Base-by-base conservation (phyloP, 1,139 yeast genomes). In the Ogataea hybrid region DNA sequence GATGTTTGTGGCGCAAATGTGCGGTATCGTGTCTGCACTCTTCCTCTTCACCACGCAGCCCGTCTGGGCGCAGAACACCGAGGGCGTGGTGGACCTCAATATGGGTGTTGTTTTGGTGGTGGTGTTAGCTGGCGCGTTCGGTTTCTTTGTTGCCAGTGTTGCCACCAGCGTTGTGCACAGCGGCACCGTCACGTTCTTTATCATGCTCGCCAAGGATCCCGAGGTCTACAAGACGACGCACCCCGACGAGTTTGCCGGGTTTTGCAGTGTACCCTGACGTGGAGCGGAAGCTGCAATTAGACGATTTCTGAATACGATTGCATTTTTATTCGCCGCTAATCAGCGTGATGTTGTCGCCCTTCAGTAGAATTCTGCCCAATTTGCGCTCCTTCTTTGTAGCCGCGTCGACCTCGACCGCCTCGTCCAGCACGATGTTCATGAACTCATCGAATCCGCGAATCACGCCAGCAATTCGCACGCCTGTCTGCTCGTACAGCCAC, bases 371-470 rank as follows among this genome's bases (percentile, higher is more conserved):
- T 44, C 86, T 64, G 2, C 83, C 84, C 35, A 80, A 49, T 8
- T 59, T 54, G 12, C 73, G 61, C 25, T 43, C 45, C 52, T 58
- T 67, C 41, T 67, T 52, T n/a, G 79, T 62, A n/a, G 55, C 61
- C 41, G 42, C 62, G 62, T 51, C 73, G 58, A 56, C 84, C 68
- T 92, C 96, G 14, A 75, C 73, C 0, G 97, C 96, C 44, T 89
- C 92, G 47, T 87, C 96, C 11, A 94, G 68, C n/a, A 90, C 97
- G 14, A 94, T 67, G 58, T 94, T 94, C 98, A 94, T 92, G 58
- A 89, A 92, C 67, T 94, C 98, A 63, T 94, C 99, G 64, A 94
- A 92, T 1, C 99, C 99, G 55, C 79, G 71, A 37, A 92, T 83
- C 51, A 75, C 78, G 1, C 98, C 98, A 53, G 85, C 89, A 22